Conservation (phyloP, 2,329 filamentous ascomycete genomes). For the Catunica adiposa region DNA sequence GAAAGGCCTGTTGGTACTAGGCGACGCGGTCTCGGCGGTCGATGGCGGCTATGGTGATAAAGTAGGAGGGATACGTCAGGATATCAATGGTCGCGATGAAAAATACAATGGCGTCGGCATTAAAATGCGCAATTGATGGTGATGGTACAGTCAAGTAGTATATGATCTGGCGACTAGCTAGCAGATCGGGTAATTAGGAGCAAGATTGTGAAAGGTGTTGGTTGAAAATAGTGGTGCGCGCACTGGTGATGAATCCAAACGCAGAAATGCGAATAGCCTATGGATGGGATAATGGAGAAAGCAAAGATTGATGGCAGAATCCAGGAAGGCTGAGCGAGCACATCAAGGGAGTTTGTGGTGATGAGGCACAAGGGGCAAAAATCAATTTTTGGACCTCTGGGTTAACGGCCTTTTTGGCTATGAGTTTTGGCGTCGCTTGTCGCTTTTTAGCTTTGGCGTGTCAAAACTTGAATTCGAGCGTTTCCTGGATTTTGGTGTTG, state of each 20-base stretch:
- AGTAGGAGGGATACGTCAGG: not conserved
- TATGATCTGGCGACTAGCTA: not conserved
- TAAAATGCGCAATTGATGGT: not conserved
- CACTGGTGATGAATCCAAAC: not conserved
- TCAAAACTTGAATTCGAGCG: not conserved
- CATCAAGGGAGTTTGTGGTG: not conserved
- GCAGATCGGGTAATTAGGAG: not conserved
- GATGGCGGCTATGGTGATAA: not conserved
- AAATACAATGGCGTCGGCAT: not conserved
- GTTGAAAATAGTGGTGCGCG: not conserved
- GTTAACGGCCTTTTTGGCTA: constrained; percentile 1
- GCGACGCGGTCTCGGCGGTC: constrained; percentile 5
- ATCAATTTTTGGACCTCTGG: constrained; percentile 1
- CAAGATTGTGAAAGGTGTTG: not conserved
- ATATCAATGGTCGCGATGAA: not conserved
- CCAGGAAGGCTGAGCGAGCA: not conserved
- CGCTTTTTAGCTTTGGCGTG: not conserved
- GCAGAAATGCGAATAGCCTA: not conserved
- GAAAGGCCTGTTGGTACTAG: constrained; percentile 4
- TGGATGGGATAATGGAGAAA: not conserved
- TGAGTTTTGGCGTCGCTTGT: constrained; percentile 16
- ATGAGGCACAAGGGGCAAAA: constrained; percentile 5
- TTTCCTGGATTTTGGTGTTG: not conserved
- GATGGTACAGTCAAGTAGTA: not conserved
- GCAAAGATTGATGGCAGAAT: not conserved